A percentile compares a stretch with the other conserved stretches of the same genome.
Evolutionary conservation across 768 basidiomycete genomes (phyloP).

Genomic region (Russula ochroleuca): DNA sequence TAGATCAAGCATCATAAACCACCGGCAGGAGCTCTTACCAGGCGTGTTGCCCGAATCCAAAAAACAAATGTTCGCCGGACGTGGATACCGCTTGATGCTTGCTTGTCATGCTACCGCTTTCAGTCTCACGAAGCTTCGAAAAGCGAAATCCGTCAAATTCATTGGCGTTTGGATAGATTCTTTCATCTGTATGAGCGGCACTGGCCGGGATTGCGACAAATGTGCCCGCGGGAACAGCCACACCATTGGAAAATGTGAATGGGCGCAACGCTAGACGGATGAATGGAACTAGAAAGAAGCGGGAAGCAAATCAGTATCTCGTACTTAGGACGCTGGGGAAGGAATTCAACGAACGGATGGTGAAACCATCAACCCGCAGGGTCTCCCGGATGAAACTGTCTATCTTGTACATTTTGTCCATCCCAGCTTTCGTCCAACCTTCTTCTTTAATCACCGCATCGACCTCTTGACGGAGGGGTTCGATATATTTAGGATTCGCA

Average conservation of each 20-base stretch:
- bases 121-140: slow-evolving; percentile 30
- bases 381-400: slow-evolving; percentile 38
- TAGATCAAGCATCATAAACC: too few relatives aligned
- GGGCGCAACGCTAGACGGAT: slow-evolving; percentile 30
- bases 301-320: neutral
- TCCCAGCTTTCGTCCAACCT: slow-evolving; percentile 10
- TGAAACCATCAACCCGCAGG: slow-evolving; percentile 29
- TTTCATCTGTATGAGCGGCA: too few relatives aligned
- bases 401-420: slow-evolving; percentile 32
- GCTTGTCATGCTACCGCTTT: slow-evolving; percentile 9
- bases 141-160: slow-evolving; percentile 43
- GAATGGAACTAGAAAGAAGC: slow-evolving; percentile 20
- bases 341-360: neutral
- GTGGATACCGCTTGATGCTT: too few relatives aligned
- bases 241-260: too few relatives aligned
- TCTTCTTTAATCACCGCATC: slow-evolving; percentile 19
- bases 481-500: slow-evolving; percentile 29
- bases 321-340: too few relatives aligned
- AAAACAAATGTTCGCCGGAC: neutral
- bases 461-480: slow-evolving; percentile 29
- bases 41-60: neutral
- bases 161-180: slow-evolving; percentile 32
- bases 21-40: neutral
- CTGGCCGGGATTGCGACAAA: too few relatives aligned
- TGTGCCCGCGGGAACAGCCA: too few relatives aligned